Evolutionary conservation across 2,329 filamentous ascomycete genomes (phyloP).

Genomic region (Ceratocystis alfenasii): DNA sequence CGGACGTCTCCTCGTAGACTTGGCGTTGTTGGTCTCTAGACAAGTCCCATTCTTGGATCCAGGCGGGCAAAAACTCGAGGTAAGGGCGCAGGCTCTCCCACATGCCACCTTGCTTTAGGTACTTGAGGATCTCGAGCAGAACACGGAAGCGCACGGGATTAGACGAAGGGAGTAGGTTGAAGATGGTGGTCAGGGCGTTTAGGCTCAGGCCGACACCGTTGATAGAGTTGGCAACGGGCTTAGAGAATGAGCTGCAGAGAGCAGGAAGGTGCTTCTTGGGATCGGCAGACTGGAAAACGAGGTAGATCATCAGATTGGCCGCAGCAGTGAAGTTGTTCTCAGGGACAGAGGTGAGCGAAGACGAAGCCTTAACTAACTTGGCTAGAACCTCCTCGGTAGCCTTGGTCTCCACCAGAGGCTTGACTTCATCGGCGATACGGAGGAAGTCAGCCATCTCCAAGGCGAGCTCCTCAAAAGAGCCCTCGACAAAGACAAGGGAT

Average conservation of each 20-base stretch:
- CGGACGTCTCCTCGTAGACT: constrained; percentile 70
- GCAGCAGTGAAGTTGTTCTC: constrained; percentile 95
- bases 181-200: constrained; percentile 84
- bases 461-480: constrained; percentile 81
- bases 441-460: constrained; percentile 93
- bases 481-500: constrained; percentile 67
- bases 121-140: constrained; percentile 74
- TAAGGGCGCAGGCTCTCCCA: constrained; percentile 78
- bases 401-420: constrained; percentile 58
- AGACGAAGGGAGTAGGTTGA: constrained; percentile 74
- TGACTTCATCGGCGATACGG: constrained; percentile 67
- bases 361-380: constrained; percentile 73
- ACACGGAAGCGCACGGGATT: constrained; percentile 81
- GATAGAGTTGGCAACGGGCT: constrained; percentile 72
- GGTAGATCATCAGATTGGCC: constrained; percentile 92
- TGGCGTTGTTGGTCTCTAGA: constrained; percentile 73
- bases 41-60: constrained; percentile 73
- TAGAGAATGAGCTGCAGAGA: constrained; percentile 80
- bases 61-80: constrained; percentile 67
- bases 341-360: constrained; percentile 67
- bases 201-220: constrained; percentile 80
- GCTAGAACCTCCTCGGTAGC: constrained; percentile 80
- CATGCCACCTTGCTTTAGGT: constrained; percentile 61
- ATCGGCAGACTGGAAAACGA: constrained; percentile 75
- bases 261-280: constrained; percentile 74